Percentiles rank a stretch among this genome's conserved stretches.
phyloP scores from a whole-genome alignment of 768 basidiomycete genomes.

The Pleurotus tuoliensis region DNA sequence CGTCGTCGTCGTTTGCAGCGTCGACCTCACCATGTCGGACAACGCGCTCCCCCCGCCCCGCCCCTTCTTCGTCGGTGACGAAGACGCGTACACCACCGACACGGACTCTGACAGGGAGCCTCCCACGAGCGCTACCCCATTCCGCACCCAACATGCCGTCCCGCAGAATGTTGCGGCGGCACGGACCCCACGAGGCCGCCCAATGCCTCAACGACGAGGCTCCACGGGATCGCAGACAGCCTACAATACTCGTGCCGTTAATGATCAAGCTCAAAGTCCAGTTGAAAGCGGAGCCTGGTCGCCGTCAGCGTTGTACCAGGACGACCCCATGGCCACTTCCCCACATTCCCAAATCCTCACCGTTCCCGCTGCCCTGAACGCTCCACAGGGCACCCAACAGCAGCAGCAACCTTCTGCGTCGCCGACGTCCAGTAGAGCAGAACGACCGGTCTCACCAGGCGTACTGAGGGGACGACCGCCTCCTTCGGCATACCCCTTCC shows the following conservation, averaged over 20 bases:
- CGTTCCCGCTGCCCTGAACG: not conserved
- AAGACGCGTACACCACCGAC: not conserved
- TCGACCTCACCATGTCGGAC: not conserved
- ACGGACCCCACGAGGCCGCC: not conserved
- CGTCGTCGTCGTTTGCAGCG: no score
- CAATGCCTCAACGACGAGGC: not conserved
- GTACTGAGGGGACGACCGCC: constrained; percentile 15
- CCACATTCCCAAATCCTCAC: not conserved
- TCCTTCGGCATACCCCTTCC: constrained; percentile 36
- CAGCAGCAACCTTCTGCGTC: no score
- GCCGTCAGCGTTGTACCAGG: not conserved
- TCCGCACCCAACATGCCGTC: not conserved
- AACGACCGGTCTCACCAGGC: no score
- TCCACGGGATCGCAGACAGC: not conserved
- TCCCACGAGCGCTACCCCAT: not conserved
- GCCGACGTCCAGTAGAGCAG: no score
- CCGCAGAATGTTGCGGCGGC: not conserved
- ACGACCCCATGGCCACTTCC: not conserved
- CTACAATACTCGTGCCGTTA: not conserved
- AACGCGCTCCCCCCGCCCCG: not conserved
- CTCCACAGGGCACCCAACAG: no score
- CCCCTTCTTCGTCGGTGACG: constrained; percentile 3
- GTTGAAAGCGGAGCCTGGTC: not conserved
- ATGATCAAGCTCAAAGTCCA: no score
- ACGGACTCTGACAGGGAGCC: constrained; percentile 2